These are phyloP conservation scores for Phytophthora parvispora DNA, from an alignment of 352 stramenopile genomes.

Conservation along the genomic window DNA sequence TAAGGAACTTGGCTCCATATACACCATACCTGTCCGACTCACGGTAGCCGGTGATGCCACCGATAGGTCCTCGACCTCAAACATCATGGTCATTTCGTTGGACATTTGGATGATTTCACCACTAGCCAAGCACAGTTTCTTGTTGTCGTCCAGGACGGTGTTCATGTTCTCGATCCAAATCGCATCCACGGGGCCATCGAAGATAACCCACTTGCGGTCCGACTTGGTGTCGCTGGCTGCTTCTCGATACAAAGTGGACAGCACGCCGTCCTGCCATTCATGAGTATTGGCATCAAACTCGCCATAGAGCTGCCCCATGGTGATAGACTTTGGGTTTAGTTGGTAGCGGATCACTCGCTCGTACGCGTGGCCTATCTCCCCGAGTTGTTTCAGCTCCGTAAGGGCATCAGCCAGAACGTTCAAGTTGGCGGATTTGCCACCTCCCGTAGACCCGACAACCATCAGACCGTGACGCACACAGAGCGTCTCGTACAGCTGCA, in stretches of 20 bases:
- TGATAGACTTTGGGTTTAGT: constrained; percentile 97
- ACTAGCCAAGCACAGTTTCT: constrained; percentile 95
- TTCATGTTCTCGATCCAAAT: constrained; percentile 99
- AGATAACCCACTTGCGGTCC: constrained; percentile 96
- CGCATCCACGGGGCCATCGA: constrained; percentile 96
- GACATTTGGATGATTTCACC: constrained; percentile 97
- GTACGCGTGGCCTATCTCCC: constrained; percentile 81
- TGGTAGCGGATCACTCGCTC: constrained; percentile 90
- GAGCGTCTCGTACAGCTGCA: constrained; percentile 97
- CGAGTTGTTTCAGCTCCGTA: constrained; percentile 86
- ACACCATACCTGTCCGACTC: constrained; percentile 96
- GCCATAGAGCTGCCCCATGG: constrained; percentile 97
- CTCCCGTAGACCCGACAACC: constrained; percentile 95
- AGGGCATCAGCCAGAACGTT: constrained; percentile 90
- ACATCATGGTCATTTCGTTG: constrained; percentile 98
- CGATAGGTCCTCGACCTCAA: constrained; percentile 96
- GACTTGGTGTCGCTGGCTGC: constrained; percentile 89
- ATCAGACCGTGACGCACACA: constrained; percentile 96
- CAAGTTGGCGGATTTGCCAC: constrained; percentile 93
- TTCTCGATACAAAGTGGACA: constrained; percentile 92
- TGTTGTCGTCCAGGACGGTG: constrained; percentile 97
- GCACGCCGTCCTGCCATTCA: constrained; percentile 96
- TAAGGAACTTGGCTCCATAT: constrained; percentile 96
- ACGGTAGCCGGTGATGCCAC: constrained; percentile 96
- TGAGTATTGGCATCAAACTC: constrained; percentile 97